Conservation (phyloP, 1,284 basidiomycete genomes). For the Apiotrichum mycotoxinovorans region DNA sequence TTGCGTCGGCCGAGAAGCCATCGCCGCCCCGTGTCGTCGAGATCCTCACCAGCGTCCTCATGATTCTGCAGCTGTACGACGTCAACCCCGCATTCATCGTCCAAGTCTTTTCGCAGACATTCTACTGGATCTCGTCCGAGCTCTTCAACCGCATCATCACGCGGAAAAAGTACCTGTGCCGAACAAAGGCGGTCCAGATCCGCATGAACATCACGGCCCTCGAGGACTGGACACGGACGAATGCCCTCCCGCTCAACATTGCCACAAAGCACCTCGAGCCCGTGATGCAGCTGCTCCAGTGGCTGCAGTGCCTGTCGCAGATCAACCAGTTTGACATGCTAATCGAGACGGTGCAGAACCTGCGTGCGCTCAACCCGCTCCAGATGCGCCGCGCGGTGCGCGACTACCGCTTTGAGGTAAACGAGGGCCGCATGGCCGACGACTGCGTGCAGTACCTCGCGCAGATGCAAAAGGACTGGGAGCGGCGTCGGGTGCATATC, state of each 20-base stretch:
- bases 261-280: slow-evolving; percentile 72
- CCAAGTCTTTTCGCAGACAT: slow-evolving; percentile 89
- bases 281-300: slow-evolving; percentile 75
- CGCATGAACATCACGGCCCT: slow-evolving; percentile 78
- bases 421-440: slow-evolving; percentile 85
- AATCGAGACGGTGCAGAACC: slow-evolving; percentile 81
- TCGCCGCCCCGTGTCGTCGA: slow-evolving; percentile 66
- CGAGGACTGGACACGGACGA: slow-evolving; percentile 81
- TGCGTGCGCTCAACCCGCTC: slow-evolving; percentile 82
- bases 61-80: slow-evolving; percentile 78
- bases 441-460: slow-evolving; percentile 91
- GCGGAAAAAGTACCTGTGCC: slow-evolving; percentile 87
- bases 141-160: slow-evolving; percentile 90
- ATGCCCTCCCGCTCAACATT: slow-evolving; percentile 71
- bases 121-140: slow-evolving; percentile 60
- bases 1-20: slow-evolving; percentile 17
- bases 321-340: slow-evolving; percentile 81
- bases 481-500: slow-evolving; percentile 74
- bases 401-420: slow-evolving; percentile 93
- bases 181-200: slow-evolving; percentile 85
- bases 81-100: slow-evolving; percentile 85
- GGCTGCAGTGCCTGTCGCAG: slow-evolving; percentile 64
- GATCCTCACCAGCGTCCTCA: slow-evolving; percentile 82
- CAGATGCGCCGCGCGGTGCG: slow-evolving; percentile 91
- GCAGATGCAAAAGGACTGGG: slow-evolving; percentile 95